Percentiles rank a stretch among this genome's conserved stretches.
Conservation (phyloP, 345 rosid genomes). For the Citrus reticulata region DNA sequence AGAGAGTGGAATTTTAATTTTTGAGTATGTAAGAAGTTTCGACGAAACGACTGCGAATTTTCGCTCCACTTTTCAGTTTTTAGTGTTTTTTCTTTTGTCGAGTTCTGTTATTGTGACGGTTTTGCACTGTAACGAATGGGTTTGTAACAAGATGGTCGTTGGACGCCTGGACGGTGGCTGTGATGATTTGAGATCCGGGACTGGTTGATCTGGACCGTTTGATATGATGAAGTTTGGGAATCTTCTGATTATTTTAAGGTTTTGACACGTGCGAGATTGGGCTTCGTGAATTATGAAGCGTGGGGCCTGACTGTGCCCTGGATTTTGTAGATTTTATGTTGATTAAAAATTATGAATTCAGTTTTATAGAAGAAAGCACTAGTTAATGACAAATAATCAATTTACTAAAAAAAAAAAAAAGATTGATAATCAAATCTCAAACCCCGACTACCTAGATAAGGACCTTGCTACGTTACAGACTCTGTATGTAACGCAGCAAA, state of each 20-base stretch:
- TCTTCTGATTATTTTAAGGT: neutral
- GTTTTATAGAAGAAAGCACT: neutral
- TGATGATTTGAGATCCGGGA: neutral
- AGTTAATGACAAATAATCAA: neutral
- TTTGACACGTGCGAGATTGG: constrained; percentile 6
- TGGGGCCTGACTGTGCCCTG: neutral
- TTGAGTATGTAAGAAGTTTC: constrained; percentile 29
- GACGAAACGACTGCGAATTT: constrained; percentile 33
- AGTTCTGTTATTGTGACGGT: constrained; percentile 8
- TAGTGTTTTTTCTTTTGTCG: constrained; percentile 6
- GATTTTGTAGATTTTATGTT: neutral
- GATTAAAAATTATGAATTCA: neutral
- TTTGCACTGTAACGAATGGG: neutral
- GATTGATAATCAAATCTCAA: neutral
- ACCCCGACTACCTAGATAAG: neutral
- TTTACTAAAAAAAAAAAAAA: too few relatives aligned
- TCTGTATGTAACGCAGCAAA: too few relatives aligned
- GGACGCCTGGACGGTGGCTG: neutral
- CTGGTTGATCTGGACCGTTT: constrained; percentile 11
- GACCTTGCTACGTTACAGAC: too few relatives aligned
- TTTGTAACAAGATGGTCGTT: neutral
- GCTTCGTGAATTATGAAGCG: neutral
- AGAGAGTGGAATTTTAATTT: neutral
- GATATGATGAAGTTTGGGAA: neutral
- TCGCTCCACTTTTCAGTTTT: neutral